Percentiles rank a stretch among this genome's conserved stretches.
phyloP scores from a whole-genome alignment of 371 early-diverging fungal species.

The Mucor mucedo region DNA sequence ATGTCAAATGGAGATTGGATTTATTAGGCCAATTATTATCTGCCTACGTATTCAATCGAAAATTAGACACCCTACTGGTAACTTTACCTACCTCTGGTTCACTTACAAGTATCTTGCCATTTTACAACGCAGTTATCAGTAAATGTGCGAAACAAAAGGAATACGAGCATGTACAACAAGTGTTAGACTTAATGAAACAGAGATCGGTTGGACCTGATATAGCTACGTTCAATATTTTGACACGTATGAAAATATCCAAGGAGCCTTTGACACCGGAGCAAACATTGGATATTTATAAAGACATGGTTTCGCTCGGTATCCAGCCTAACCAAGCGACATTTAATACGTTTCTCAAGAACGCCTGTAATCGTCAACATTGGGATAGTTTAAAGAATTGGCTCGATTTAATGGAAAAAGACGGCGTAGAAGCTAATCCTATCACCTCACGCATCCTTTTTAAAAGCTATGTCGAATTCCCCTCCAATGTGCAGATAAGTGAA shows the following conservation, averaged over 20 bases:
- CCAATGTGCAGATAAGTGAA: slow-evolving; percentile 9
- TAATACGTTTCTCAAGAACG: slow-evolving; percentile 43
- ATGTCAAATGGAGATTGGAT: slow-evolving; percentile 11
- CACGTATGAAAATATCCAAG: slow-evolving; percentile 23
- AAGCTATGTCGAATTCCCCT: slow-evolving; percentile 15
- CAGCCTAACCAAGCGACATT: slow-evolving; percentile 43
- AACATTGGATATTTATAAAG: slow-evolving; percentile 12
- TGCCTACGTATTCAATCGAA: slow-evolving; percentile 9
- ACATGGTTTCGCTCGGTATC: slow-evolving; percentile 22
- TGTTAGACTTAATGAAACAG: slow-evolving; percentile 32
- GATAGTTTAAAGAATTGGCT: slow-evolving; percentile 33
- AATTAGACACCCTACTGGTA: slow-evolving; percentile 11
- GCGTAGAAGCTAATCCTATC: slow-evolving; percentile 21
- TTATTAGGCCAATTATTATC: slow-evolving; percentile 9
- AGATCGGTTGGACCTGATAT: slow-evolving; percentile 26
- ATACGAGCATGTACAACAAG: slow-evolving; percentile 28
- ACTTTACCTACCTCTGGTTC: slow-evolving; percentile 9
- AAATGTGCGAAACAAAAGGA: slow-evolving; percentile 19
- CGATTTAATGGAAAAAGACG: slow-evolving; percentile 19
- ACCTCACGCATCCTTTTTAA: slow-evolving; percentile 39
- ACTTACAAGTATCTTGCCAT: background rate
- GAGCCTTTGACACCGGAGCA: background rate
- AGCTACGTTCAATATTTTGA: slow-evolving; percentile 39
- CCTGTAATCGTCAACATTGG: slow-evolving; percentile 29
- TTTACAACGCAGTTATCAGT: slow-evolving; percentile 37